Evolutionary conservation across 257 asterid species (phyloP).

Genomic region (Thymus mandschuricus): DNA sequence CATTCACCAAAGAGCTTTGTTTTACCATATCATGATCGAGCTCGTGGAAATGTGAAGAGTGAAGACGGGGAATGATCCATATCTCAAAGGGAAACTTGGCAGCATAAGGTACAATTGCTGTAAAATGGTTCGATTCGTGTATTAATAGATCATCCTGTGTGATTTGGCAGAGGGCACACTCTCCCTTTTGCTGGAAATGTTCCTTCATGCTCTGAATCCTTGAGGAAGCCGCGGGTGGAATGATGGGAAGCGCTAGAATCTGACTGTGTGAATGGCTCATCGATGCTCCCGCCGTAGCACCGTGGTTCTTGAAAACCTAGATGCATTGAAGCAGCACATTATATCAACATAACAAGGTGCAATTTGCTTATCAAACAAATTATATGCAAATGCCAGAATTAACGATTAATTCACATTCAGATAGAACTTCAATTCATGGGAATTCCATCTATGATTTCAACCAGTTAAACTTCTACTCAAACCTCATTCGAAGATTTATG

Average conservation of each 20-base stretch:
- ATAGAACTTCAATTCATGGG: neutral
- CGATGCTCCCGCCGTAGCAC: slow-evolving; percentile 98
- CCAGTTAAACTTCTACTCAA: neutral
- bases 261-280: slow-evolving; percentile 98
- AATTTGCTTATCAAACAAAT: neutral
- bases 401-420: slow-evolving; percentile 1
- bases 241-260: slow-evolving; percentile 81
- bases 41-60: slow-evolving; percentile 79
- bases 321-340: neutral
- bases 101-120: slow-evolving; percentile 80
- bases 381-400: neutral
- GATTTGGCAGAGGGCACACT: slow-evolving; percentile 72
- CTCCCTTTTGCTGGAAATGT: slow-evolving; percentile 66
- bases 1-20: too few species aligned
- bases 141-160: slow-evolving; percentile 48
- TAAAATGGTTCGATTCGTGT: slow-evolving; percentile 65
- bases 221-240: slow-evolving; percentile 73
- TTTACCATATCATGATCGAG: slow-evolving; percentile 68
- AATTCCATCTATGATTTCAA: neutral
- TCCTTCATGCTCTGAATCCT: slow-evolving; percentile 75
- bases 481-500: too few species aligned
- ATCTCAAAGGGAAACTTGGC: slow-evolving; percentile 85
- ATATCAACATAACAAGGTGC: neutral
- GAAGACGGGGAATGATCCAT: slow-evolving; percentile 87
- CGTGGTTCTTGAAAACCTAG: slow-evolving; percentile 93